Conservation (phyloP, 805 yeast genomes). For the Candida silvicultrix region DNA sequence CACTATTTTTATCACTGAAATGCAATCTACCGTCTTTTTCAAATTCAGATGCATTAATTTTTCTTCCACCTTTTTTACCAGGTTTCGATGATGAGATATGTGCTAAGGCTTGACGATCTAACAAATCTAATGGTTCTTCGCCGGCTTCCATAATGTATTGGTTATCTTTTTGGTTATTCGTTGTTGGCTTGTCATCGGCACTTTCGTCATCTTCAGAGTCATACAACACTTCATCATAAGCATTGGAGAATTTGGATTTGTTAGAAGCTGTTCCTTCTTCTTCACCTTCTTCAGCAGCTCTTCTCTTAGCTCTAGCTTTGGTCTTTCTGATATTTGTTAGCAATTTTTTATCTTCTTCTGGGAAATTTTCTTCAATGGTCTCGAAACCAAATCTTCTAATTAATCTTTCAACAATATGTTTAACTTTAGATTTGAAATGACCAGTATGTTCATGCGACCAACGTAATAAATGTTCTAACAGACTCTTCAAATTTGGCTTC, state of each 20-base stretch:
- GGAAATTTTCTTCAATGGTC: slow-evolving; percentile 73
- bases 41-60: slow-evolving; percentile 31
- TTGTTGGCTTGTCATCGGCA: slow-evolving; percentile 37
- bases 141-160: slow-evolving; percentile 72
- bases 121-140: slow-evolving; percentile 81
- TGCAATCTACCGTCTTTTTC: slow-evolving; percentile 58
- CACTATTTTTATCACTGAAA: slow-evolving; percentile 39
- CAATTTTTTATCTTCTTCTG: slow-evolving; percentile 83
- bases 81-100: slow-evolving; percentile 89
- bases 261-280: slow-evolving; percentile 22
- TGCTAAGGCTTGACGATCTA: slow-evolving; percentile 79
- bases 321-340: slow-evolving; percentile 81
- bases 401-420: slow-evolving; percentile 87
- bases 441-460: slow-evolving; percentile 97
- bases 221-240: slow-evolving; percentile 88
- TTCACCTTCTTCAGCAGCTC: slow-evolving; percentile 41
- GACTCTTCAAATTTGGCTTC: slow-evolving; percentile 53
- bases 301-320: slow-evolving; percentile 78
- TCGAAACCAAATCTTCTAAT: slow-evolving; percentile 90
- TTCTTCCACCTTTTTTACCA: slow-evolving; percentile 37
- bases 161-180: slow-evolving; percentile 25
- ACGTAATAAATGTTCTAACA: slow-evolving; percentile 68
- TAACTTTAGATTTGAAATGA: slow-evolving; percentile 87
- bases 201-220: slow-evolving; percentile 59
- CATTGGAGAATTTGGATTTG: slow-evolving; percentile 63